phyloP scores from a whole-genome alignment of 805 yeast species.

The Lipomyces chichibuensis region DNA sequence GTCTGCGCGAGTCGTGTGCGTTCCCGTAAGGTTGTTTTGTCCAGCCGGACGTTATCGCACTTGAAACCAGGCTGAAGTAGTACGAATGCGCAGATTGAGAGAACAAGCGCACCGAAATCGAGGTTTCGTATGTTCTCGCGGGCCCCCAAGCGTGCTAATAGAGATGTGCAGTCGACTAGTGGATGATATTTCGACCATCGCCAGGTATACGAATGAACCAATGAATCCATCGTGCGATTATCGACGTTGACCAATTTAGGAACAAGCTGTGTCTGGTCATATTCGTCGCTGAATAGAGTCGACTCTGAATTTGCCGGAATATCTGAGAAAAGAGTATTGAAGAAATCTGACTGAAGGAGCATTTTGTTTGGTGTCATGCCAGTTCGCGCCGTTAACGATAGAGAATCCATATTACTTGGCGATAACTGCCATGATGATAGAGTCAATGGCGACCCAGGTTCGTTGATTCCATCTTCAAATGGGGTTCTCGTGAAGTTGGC shows the following conservation, averaged over 20 bases:
- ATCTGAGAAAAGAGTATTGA: not conserved
- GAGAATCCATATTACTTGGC: not conserved
- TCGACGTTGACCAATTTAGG: not conserved
- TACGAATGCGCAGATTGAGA: constrained; percentile 16
- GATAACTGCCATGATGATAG: not conserved
- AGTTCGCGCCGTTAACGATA: not conserved
- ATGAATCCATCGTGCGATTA: not conserved
- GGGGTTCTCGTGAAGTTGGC: not conserved
- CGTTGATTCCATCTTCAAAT: not conserved
- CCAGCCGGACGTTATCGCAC: not conserved
- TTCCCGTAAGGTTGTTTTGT: not conserved
- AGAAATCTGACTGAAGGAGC: constrained; percentile 3
- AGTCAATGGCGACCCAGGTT: not conserved
- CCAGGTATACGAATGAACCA: not conserved
- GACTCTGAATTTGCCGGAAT: not conserved
- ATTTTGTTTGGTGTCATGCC: constrained; percentile 1
- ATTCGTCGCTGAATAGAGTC: not conserved
- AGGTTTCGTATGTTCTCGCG: not conserved
- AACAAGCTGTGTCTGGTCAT: not conserved
- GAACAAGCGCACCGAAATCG: constrained; percentile 14
- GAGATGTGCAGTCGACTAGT: not conserved
- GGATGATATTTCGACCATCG: constrained; percentile 5
- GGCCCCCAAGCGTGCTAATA: constrained; percentile 8
- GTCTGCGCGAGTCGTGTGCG: constrained; percentile 5
- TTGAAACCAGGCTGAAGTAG: constrained; percentile 7